Percentiles rank a stretch among this genome's conserved stretches.
phyloP scores from a whole-genome alignment of 495 filamentous ascomycete genomes.

The Xylaria nigripes region DNA sequence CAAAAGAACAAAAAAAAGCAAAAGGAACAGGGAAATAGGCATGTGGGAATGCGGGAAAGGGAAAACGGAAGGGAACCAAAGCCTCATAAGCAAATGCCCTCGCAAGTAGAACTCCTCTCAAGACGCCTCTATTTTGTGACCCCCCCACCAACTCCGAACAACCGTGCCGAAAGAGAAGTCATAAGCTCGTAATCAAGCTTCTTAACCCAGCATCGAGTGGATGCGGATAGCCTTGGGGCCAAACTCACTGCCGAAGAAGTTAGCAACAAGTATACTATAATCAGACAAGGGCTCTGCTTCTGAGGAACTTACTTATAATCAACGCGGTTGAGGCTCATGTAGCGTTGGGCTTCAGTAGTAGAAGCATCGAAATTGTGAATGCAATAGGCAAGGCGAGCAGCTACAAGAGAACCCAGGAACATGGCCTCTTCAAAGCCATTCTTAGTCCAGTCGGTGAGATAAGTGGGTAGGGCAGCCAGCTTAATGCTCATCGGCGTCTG shows the following conservation, averaged over 20 bases:
- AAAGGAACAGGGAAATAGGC: too few species aligned
- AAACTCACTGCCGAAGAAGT: conserved; percentile 26
- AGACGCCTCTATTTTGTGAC: conserved; percentile 7
- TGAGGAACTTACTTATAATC: conserved; percentile 41
- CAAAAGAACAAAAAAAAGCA: too few species aligned
- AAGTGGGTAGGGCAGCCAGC: conserved; percentile 67
- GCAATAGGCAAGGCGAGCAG: conserved; percentile 63
- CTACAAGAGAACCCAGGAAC: conserved; percentile 75
- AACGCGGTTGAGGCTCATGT: conserved; percentile 38
- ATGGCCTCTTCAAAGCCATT: conserved; percentile 66
- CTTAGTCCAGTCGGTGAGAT: conserved; percentile 92
- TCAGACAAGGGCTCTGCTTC: neutral
- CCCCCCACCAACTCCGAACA: neutral
- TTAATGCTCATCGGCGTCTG: conserved; percentile 88
- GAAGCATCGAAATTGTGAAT: conserved; percentile 40
- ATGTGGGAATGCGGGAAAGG: too few species aligned
- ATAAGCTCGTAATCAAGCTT: too few species aligned
- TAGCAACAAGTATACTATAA: conserved; percentile 4
- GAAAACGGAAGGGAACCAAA: too few species aligned
- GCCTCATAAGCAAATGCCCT: too few species aligned
- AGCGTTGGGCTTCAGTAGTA: conserved; percentile 30
- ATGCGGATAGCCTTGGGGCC: conserved; percentile 36
- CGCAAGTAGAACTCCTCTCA: too few species aligned
- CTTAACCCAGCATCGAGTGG: conserved; percentile 36
- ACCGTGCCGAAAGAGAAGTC: conserved; percentile 6